Conservation (phyloP, 2,329 filamentous ascomycete species). For the Epichloe baconii region DNA sequence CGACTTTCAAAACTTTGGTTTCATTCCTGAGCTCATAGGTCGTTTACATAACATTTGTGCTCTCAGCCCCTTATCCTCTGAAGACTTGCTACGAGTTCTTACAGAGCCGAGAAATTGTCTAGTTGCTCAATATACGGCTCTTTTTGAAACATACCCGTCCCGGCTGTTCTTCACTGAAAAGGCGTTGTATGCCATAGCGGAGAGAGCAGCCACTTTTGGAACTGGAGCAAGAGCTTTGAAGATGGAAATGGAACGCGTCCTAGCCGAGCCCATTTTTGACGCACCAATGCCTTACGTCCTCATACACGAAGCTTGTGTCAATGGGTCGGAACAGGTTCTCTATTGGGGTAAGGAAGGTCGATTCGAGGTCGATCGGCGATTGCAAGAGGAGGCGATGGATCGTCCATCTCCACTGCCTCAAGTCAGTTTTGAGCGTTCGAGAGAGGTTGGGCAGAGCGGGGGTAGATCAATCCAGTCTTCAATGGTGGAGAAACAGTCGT, state of each 20-base stretch:
- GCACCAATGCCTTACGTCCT: constrained; percentile 64
- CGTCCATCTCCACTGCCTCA: constrained; percentile 9
- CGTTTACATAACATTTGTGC: constrained; percentile 84
- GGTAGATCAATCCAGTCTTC: constrained; percentile 13
- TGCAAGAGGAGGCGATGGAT: constrained; percentile 47
- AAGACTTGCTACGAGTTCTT: constrained; percentile 69
- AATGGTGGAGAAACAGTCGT: neutral
- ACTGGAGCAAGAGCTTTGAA: constrained; percentile 72
- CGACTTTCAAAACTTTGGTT: constrained; percentile 73
- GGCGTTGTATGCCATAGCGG: constrained; percentile 70
- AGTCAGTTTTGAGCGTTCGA: constrained; percentile 26
- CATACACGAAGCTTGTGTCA: constrained; percentile 57
- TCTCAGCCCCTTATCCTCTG: constrained; percentile 57
- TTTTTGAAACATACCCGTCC: constrained; percentile 70
- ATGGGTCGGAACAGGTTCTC: constrained; percentile 42
- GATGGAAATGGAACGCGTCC: constrained; percentile 67
- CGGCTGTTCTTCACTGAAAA: constrained; percentile 72
- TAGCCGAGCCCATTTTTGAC: constrained; percentile 72
- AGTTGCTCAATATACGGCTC: constrained; percentile 73
- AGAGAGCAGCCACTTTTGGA: constrained; percentile 41
- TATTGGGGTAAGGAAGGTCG: constrained; percentile 60
- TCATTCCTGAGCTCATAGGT: constrained; percentile 94
- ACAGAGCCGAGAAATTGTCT: constrained; percentile 87
- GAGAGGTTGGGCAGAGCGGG: constrained; percentile 36
- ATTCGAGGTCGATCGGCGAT: constrained; percentile 54